phyloP scores from a whole-genome alignment of 2,329 filamentous ascomycete genomes.

The Diaporthe capsici region DNA sequence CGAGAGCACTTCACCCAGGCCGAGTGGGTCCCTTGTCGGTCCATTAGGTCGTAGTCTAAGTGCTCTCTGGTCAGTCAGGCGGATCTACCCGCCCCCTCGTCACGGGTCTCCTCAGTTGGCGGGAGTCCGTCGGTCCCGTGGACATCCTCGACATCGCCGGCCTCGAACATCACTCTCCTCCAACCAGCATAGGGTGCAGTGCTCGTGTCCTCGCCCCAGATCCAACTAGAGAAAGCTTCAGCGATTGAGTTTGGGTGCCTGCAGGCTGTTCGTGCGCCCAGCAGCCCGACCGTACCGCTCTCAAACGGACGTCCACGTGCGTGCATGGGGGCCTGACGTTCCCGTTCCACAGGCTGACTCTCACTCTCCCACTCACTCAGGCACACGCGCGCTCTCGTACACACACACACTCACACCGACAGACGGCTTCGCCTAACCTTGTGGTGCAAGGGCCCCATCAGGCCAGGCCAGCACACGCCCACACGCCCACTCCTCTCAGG shows the following conservation, averaged over 20 bases:
- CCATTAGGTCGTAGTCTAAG: background rate
- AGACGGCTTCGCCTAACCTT: slow-evolving; percentile 4
- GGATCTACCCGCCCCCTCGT: slow-evolving; percentile 29
- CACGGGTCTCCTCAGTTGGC: slow-evolving; percentile 18
- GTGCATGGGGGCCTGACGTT: slow-evolving; percentile 12
- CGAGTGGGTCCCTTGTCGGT: background rate
- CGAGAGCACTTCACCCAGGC: background rate
- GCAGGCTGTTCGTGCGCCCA: background rate
- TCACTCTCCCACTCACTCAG: background rate
- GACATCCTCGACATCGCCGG: slow-evolving; percentile 2
- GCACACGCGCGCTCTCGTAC: background rate
- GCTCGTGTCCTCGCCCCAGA: background rate
- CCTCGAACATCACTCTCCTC: background rate
- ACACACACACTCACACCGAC: slow-evolving; percentile 10
- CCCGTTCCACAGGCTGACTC: slow-evolving; percentile 25
- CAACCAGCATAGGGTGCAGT: background rate
- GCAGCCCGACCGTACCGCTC: background rate
- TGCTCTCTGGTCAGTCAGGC: slow-evolving; percentile 8
- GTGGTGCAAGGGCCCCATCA: slow-evolving; percentile 22
- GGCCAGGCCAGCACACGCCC: slow-evolving; percentile 7
- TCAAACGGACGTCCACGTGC: slow-evolving; percentile 6
- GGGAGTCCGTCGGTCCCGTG: slow-evolving; percentile 6
- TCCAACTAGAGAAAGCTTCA: background rate
- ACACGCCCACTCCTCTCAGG: background rate
- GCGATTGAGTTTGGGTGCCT: slow-evolving; percentile 11